Conservation (phyloP, 495 filamentous ascomycete species). For the Talaromyces borbonicus region DNA sequence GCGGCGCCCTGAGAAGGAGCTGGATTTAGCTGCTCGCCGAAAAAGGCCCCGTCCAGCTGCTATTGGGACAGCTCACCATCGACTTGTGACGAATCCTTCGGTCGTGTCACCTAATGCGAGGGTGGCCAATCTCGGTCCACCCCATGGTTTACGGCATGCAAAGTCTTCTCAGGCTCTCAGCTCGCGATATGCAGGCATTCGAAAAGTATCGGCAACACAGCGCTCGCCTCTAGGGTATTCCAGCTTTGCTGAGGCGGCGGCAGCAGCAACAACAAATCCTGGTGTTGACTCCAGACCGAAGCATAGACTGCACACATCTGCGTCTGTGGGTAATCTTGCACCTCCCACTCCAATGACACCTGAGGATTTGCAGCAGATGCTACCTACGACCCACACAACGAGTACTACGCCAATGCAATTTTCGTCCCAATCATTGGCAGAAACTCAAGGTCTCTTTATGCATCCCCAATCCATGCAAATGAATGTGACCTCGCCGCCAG, state of each 20-base stretch:
- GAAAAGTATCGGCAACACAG: conserved; percentile 40
- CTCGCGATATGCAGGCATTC: conserved; percentile 40
- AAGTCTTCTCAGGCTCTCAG: conserved; percentile 43
- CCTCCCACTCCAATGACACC: conserved; percentile 39
- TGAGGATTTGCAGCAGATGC: conserved; percentile 34
- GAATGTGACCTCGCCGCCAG: conserved; percentile 37
- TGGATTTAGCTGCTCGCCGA: conserved; percentile 44
- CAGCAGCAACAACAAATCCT: conserved; percentile 2
- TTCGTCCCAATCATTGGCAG: conserved; percentile 25
- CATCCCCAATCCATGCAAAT: conserved; percentile 36
- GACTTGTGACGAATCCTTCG: conserved; percentile 27
- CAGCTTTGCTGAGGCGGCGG: conserved; percentile 35
- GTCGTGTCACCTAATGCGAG: conserved; percentile 33
- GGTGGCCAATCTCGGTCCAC: conserved; percentile 23
- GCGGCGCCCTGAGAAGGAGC: conserved; percentile 35
- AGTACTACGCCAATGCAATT: conserved; percentile 31
- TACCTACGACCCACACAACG: conserved; percentile 30
- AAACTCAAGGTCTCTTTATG: conserved; percentile 24
- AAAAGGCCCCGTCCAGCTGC: conserved; percentile 45
- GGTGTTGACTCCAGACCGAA: conserved; percentile 5
- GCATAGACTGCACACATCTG: conserved; percentile 27
- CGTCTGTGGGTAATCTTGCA: conserved; percentile 29
- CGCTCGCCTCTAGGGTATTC: conserved; percentile 44
- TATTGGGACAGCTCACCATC: conserved; percentile 28
- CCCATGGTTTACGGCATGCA: conserved; percentile 39